Base-by-base conservation (phyloP, 1,139 yeast species). In the Candida glucosophila region DNA sequence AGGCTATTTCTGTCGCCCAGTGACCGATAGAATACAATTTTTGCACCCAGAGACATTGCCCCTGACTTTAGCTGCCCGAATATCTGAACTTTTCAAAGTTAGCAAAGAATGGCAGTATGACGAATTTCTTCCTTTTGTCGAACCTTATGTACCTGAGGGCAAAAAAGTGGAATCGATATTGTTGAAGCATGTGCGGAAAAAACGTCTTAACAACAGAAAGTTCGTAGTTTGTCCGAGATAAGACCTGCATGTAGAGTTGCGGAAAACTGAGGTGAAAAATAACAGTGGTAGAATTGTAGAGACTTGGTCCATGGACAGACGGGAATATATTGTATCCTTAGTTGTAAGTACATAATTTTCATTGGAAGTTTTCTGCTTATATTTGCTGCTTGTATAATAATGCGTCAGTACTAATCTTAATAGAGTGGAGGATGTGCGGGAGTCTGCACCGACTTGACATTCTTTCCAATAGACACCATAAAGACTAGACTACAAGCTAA, bases 381-480 rank as follows among this genome's bases (percentile, higher is more conserved):
- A n/a, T n/a, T n/a, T n/a, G n/a, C n/a, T n/a, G n/a, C n/a, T n/a
- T n/a, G n/a, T n/a, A n/a, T n/a, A n/a, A n/a, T n/a, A n/a, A n/a
- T n/a, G n/a, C n/a, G n/a, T n/a, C n/a, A n/a, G n/a, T 16, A 30
- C 28, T 36, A 33, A 29, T 30, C 35, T 16, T 22, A 23, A 7
- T 33, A 76, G 75, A 76, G 92, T 45, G 98, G 99, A 23, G 98
- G 85, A 11, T 77, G 93, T 37, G 96, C 98, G 2, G 98, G 98
- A 8, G 88, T 95, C 3, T 77, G 93, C 5, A 88, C 96, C 1
- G 99, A 90, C 55, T 61, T 90, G 24, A 86, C 82, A 6, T 90
- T 90, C 54, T 90, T 90, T 60, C 98, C 99, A 6, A 83, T 90
- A 23, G 99, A 92, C 43, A 92, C 99, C 2, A 43, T 90, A 35